These are phyloP conservation scores for Pseudocercospora musae DNA, from an alignment of 2,329 filamentous ascomycete genomes.

Conservation along the genomic window DNA sequence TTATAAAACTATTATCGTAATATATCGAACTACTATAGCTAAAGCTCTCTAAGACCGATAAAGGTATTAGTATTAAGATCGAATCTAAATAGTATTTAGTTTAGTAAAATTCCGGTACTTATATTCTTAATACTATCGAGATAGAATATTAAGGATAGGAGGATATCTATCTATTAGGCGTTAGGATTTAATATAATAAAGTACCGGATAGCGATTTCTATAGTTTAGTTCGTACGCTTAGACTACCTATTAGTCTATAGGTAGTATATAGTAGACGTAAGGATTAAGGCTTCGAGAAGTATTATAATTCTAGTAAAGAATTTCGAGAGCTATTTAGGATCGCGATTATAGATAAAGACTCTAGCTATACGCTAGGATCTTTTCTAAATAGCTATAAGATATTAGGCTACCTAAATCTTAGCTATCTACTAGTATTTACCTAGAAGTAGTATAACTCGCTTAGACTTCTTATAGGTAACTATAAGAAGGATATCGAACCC, in stretches of 20 bases:
- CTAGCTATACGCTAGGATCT: background rate
- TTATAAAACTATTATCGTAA: background rate
- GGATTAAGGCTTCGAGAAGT: background rate
- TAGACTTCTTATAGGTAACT: background rate
- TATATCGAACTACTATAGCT: background rate
- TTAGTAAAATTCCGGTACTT: background rate
- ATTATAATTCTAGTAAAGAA: background rate
- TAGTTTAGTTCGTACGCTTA: background rate
- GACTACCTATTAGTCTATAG: background rate
- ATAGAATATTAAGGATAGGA: background rate
- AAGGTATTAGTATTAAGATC: background rate
- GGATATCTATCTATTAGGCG: background rate
- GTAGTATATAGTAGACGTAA: background rate
- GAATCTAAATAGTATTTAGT: background rate
- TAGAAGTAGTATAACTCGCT: background rate
- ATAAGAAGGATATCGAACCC: background rate
- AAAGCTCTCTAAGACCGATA: background rate
- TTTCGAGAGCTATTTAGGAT: conserved; percentile 2
- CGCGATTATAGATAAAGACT: background rate
- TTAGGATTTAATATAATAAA: background rate
- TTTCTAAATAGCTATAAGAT: background rate
- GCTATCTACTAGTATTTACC: background rate
- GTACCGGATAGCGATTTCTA: background rate
- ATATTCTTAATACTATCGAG: background rate
- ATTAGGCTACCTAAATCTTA: background rate